Evolutionary conservation across 2,329 filamentous ascomycete genomes (phyloP), one percentile per base, ranked within the genome.

Genomic region (Aspergillus ruber): DNA sequence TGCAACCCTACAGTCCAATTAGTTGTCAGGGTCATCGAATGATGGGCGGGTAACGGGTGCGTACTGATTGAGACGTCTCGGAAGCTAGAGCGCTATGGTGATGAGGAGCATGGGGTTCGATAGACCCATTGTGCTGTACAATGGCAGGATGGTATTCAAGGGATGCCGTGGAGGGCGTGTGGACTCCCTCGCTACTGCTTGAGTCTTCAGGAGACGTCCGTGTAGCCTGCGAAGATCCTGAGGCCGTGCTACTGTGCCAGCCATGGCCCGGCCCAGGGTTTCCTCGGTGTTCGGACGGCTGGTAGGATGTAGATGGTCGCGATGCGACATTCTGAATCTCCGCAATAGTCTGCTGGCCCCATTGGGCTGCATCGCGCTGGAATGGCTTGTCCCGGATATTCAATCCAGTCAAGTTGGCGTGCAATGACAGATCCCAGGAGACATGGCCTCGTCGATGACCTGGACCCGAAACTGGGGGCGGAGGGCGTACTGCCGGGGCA

Each of bases 131-230:
- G 57, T 70, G 73, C 44, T 72, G 69, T 49, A 75, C 68, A 51
- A 75, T 75, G 17, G 73, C 70, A 8, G 72, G 73, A 49, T 75
- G 69, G 46, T 74, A 73, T 47, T 75, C 73, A 23, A 71, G 62
- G n/a, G 69, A 67, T 10, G 72, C 67, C 21, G 69, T 73, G 6
- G 71, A 73, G 4, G 73, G 73, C 20, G 73, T 75, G 6, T 71
- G 67, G 2, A 75, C 70, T 13, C 71, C 71, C 50, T 75, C 73
- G 46, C 71, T 74, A 56, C 71, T 75, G 53, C 71, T 74, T 1
- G 72, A 74, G 55, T 74, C 73, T 54, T 74, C 72, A 1, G 73
- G 72, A n/a, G 72, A 74, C 13, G 65, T 70, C 35, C 70, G 67
- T 15, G 63, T 57, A 17, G 62, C 56, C 33, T 62, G 62, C 29